These are phyloP conservation scores for Starmerella sp. DNA, from an alignment of 805 yeast species.

Conservation along the genomic window DNA sequence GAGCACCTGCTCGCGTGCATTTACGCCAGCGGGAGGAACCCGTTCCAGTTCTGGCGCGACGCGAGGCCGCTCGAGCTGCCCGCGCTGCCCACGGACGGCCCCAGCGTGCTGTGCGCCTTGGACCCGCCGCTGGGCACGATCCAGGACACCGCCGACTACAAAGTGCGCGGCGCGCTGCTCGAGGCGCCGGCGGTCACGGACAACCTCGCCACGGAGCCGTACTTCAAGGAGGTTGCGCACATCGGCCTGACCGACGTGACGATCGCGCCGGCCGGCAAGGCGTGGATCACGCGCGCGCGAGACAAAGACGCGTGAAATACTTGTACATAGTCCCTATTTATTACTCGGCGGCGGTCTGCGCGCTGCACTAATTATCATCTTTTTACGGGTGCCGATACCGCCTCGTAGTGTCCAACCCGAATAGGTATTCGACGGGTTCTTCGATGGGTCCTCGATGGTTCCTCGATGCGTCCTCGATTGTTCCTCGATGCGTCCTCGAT, in stretches of 20 bases:
- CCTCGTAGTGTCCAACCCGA: too few relatives aligned
- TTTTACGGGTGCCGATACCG: too few relatives aligned
- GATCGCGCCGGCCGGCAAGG: background rate
- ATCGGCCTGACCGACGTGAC: conserved; percentile 12
- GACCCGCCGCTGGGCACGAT: conserved; percentile 9
- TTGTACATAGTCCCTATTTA: background rate
- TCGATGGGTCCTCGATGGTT: too few relatives aligned
- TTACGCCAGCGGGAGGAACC: conserved; percentile 7
- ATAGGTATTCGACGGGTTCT: too few relatives aligned
- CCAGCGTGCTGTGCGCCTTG: conserved; percentile 10
- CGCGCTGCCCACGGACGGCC: background rate
- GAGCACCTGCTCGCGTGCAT: conserved; percentile 13
- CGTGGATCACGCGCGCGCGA: background rate
- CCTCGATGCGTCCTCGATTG: too few relatives aligned
- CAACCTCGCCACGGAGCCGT: background rate
- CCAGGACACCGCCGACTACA: conserved; percentile 8
- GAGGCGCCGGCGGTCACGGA: background rate
- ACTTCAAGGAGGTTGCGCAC: conserved; percentile 14
- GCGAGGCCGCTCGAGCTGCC: background rate
- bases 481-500: too few relatives aligned
- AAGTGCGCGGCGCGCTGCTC: conserved; percentile 8
- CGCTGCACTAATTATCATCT: too few relatives aligned
- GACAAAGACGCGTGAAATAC: background rate
- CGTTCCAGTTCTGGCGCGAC: conserved; percentile 17
- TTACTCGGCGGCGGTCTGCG: background rate